Percentiles rank a stretch among this genome's conserved stretches.
Evolutionary conservation across 108 stramenopile genomes (phyloP).

Genomic region (Parietichytrium sp.): DNA sequence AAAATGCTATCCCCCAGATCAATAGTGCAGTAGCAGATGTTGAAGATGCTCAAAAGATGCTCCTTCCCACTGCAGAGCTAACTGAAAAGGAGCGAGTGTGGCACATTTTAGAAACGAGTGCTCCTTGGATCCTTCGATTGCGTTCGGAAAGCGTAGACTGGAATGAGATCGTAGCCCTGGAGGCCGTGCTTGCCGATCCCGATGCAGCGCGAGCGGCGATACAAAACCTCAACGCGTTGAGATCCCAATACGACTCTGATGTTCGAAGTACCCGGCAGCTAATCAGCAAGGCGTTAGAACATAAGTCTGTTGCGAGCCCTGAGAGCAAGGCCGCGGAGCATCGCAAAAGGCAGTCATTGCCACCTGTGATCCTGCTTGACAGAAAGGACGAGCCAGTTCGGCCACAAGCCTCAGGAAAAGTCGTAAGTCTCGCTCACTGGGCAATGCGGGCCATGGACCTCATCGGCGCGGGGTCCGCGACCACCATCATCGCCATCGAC

Average conservation of each 20-base stretch:
- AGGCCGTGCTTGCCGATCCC: neutral
- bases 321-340: neutral
- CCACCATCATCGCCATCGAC: neutral
- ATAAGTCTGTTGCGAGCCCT: neutral
- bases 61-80: neutral
- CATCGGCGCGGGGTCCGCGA: neutral
- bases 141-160: neutral
- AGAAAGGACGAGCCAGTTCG: neutral
- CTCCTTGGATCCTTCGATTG: conserved; percentile 12
- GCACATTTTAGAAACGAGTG: neutral
- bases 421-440: neutral
- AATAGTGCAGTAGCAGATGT: neutral
- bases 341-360: neutral
- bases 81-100: neutral
- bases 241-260: neutral
- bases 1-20: neutral
- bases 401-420: neutral
- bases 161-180: neutral
- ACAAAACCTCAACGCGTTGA: neutral
- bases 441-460: conserved; percentile 15
- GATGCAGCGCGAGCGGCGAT: neutral
- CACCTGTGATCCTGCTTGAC: neutral
- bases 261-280: neutral
- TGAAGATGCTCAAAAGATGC: neutral
- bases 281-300: neutral